phyloP scores from a whole-genome alignment of 805 yeast genomes.

The Metschnikowia corniflorae region DNA sequence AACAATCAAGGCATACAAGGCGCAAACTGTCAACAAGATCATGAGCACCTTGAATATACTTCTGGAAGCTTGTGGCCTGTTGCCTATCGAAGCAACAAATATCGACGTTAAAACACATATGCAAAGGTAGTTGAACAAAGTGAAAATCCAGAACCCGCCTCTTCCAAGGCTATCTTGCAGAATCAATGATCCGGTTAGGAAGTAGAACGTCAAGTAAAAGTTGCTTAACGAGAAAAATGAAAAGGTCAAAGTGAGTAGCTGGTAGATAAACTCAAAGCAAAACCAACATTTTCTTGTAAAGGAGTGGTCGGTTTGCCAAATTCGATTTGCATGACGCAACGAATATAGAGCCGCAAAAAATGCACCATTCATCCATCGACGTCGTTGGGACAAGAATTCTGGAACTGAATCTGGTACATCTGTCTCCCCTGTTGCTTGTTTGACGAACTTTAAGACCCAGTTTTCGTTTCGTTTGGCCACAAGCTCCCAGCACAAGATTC shows the following conservation, averaged over 20 bases:
- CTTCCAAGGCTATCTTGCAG: conserved; percentile 45
- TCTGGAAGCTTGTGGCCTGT: conserved; percentile 94
- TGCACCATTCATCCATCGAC: conserved; percentile 32
- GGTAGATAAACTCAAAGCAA: conserved; percentile 24
- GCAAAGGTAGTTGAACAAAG: conserved; percentile 80
- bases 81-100: conserved; percentile 92
- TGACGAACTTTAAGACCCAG: conserved; percentile 30
- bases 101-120: conserved; percentile 81
- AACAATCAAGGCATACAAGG: conserved; percentile 73
- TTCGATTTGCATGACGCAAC: conserved; percentile 20
- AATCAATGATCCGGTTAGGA: conserved; percentile 46
- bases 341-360: conserved; percentile 29
- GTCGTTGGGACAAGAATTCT: conserved; percentile 27
- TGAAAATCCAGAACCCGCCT: conserved; percentile 83
- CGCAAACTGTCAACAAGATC: conserved; percentile 69
- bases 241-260: conserved; percentile 20
- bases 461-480: conserved; percentile 25
- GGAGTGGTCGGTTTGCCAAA: conserved; percentile 27
- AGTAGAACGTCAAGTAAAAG: conserved; percentile 28
- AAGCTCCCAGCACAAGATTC: conserved; percentile 30
- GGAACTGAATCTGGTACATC: conserved; percentile 28
- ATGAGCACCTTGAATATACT: conserved; percentile 71
- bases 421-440: conserved; percentile 30
- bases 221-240: conserved; percentile 28
- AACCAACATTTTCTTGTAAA: conserved; percentile 23